Conservation (phyloP, 805 yeast species). For the Ogataea pilisensis region DNA sequence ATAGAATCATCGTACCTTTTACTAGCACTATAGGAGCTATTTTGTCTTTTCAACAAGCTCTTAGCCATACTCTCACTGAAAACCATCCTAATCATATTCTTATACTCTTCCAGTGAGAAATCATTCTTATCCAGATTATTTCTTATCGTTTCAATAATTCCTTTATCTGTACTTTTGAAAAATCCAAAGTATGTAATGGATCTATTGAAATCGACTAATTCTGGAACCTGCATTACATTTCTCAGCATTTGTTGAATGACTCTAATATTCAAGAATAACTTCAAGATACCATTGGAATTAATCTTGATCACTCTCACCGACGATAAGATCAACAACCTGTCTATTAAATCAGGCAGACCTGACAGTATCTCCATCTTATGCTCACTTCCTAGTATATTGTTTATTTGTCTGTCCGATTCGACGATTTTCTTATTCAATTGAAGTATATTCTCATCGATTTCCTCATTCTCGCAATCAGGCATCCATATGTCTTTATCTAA, state of each 20-base stretch:
- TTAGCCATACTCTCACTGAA: slow-evolving; percentile 36
- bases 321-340: slow-evolving; percentile 47
- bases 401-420: slow-evolving; percentile 40
- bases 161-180: slow-evolving; percentile 46
- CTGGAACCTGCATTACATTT: slow-evolving; percentile 45
- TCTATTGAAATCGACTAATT: slow-evolving; percentile 47
- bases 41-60: slow-evolving; percentile 16
- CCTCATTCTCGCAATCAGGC: slow-evolving; percentile 50
- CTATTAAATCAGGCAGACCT: slow-evolving; percentile 51
- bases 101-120: slow-evolving; percentile 42
- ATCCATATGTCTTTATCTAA: slow-evolving; percentile 47
- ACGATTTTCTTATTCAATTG: slow-evolving; percentile 47
- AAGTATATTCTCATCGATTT: slow-evolving; percentile 53
- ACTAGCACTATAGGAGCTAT: slow-evolving; percentile 22
- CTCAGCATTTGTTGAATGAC: slow-evolving; percentile 68
- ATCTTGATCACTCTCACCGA: slow-evolving; percentile 46
- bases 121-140: slow-evolving; percentile 10
- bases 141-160: slow-evolving; percentile 38
- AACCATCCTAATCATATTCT: slow-evolving; percentile 50
- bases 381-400: slow-evolving; percentile 25
- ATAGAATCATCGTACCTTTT: slow-evolving; percentile 24
- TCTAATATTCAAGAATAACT: slow-evolving; percentile 55
- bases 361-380: slow-evolving; percentile 33
- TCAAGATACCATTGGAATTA: slow-evolving; percentile 56
- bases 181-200: slow-evolving; percentile 55